Base-by-base conservation (phyloP, 2,329 filamentous ascomycete species). In the Daldinia sp. region DNA sequence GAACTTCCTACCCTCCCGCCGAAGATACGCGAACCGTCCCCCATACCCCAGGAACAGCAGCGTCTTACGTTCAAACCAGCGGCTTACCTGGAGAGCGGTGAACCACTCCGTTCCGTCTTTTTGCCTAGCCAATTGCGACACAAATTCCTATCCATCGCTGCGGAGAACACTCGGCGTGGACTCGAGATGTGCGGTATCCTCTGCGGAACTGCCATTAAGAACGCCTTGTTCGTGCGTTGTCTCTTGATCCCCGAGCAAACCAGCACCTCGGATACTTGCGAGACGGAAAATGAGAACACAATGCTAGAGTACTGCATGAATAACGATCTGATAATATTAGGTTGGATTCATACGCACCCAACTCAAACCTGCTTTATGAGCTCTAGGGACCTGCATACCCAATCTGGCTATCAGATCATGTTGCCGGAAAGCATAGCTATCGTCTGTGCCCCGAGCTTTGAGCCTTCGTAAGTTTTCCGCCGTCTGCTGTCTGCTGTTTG, bases 331-430 rank as follows among this genome's bases (percentile, higher is more conserved):
- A 88, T 97, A 79, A 89, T 97, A 60, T 86, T 97, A 4, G 95
- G 95, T 42, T 99, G 96, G 96, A 99, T 99, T 68, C 96, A 99
- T 78, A 99, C 96, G 0, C 96, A 99, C 79, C 96, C 96, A 0
- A 93, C 92, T 0, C 96, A 99, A 81, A 97, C 93, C 0, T 99
- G 96, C 80, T 99, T 99, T 79, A 97, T 99, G 93, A 97, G 93
- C 78, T 96, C 92, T 55, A 86, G 95, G 56, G 96, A 99, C 77
- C 78, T 98, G 72, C 96, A 99, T 78, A 99, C 97, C 0, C 95
- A 97, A 77, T 90, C 91, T 2, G 94, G 94, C 10, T 98, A 98
- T 78, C 96, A 99, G 80, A 90, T 96, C 67, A 98, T 98, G 93
- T 88, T 98, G 81, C 91, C 94, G 0, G 96, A 99, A 83, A 97